Percentiles rank a stretch among this genome's conserved stretches.
These are phyloP conservation scores for Pochonia chlamydosporia DNA, from an alignment of 2,329 filamentous ascomycete species.

Conservation along the genomic window DNA sequence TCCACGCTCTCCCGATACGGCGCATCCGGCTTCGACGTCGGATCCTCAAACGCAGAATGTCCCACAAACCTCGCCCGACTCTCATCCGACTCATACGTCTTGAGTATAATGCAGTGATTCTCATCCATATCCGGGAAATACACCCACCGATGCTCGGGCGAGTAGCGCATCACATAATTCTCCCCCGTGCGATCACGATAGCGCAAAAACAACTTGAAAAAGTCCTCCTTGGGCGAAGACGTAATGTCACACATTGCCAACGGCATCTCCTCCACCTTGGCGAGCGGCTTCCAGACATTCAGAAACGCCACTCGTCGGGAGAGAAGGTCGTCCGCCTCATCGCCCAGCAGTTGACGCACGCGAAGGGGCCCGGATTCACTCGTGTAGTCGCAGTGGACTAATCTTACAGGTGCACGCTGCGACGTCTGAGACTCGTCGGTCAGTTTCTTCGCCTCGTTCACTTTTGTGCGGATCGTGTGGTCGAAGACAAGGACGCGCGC, in stretches of 20 bases:
- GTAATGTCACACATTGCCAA: constrained; percentile 5
- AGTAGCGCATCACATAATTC: background rate
- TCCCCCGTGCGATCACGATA: background rate
- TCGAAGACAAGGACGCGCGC: constrained; percentile 2
- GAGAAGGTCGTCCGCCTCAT: constrained; percentile 3
- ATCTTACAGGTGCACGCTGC: constrained; percentile 1
- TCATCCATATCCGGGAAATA: background rate
- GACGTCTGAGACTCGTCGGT: constrained; percentile 1
- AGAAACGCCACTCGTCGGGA: constrained; percentile 4
- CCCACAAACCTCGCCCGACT: background rate
- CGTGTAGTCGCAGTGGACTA: constrained; percentile 6
- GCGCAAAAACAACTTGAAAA: constrained; percentile 2
- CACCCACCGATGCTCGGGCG: background rate
- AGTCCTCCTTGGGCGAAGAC: background rate
- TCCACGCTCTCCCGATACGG: background rate
- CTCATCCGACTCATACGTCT: background rate
- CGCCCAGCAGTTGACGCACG: background rate
- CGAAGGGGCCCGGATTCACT: background rate
- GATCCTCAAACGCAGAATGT: background rate
- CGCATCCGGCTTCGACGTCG: background rate
- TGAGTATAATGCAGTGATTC: background rate
- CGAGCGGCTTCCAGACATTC: constrained; percentile 4
- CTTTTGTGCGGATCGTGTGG: constrained; percentile 4
- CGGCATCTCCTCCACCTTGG: constrained; percentile 1
- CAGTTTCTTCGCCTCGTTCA: constrained; percentile 4